Conservation (phyloP, 768 basidiomycete genomes). For the Psilocybe cyanescens region DNA sequence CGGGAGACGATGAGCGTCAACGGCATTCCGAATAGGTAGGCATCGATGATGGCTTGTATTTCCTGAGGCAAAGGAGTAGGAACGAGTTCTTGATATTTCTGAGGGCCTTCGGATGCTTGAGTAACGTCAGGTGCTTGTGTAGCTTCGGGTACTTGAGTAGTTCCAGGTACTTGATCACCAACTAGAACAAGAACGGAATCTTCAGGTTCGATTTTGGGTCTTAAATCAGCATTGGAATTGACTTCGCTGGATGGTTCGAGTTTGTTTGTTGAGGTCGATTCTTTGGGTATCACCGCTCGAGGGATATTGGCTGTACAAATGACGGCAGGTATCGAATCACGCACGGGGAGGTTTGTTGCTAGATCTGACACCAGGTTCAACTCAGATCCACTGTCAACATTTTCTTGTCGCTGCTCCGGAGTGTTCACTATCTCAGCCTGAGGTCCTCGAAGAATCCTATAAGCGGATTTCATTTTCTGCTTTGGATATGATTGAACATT, state of each 20-base stretch:
- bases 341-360: no score
- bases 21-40: conserved; percentile 40
- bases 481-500: no score
- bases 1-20: conserved; percentile 43
- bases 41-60: conserved; percentile 43
- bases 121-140: background rate
- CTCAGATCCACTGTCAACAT: no score
- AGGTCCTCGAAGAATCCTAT: no score
- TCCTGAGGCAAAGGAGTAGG: conserved; percentile 44
- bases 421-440: no score
- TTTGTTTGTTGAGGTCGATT: background rate
- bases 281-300: background rate
- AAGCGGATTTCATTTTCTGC: no score
- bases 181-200: background rate
- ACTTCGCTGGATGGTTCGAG: background rate
- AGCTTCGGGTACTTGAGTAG: background rate
- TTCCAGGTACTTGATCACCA: background rate
- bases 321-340: no score
- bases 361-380: no score
- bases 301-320: no score
- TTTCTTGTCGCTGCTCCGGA: no score
- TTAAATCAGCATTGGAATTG: background rate
- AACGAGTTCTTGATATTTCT: conserved; percentile 8
- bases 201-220: background rate
- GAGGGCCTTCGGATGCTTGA: background rate